Evolutionary conservation across 2,329 filamentous ascomycete genomes (phyloP).

Genomic region (Dissoconium aciculare): DNA sequence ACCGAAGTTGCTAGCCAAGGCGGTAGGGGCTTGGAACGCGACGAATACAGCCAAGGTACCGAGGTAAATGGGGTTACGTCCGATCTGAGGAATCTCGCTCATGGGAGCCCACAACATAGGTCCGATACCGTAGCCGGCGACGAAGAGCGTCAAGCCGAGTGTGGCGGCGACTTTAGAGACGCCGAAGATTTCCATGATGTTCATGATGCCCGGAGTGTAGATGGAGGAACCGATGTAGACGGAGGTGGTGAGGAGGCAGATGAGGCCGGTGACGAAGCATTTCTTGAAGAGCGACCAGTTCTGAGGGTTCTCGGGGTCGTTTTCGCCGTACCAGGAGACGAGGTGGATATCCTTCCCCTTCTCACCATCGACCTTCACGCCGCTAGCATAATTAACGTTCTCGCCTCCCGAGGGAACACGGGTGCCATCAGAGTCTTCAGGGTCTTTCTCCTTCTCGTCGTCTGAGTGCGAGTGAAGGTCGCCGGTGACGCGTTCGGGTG

Average conservation of each 20-base stretch:
- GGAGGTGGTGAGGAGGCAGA: slow-evolving; percentile 35
- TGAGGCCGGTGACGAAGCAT: slow-evolving; percentile 30
- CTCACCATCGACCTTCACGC: slow-evolving; percentile 34
- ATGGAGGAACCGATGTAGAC: slow-evolving; percentile 40
- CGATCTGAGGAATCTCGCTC: slow-evolving; percentile 36
- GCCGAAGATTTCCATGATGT: slow-evolving; percentile 30
- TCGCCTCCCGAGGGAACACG: slow-evolving; percentile 12
- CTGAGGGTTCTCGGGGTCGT: slow-evolving; percentile 27
- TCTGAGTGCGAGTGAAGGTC: no score
- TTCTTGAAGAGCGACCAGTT: slow-evolving; percentile 30
- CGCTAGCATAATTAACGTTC: slow-evolving; percentile 26
- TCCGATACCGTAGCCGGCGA: slow-evolving; percentile 36
- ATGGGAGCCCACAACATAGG: slow-evolving; percentile 34
- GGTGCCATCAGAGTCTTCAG: slow-evolving; percentile 7
- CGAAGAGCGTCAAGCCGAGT: slow-evolving; percentile 37
- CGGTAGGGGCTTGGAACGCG: slow-evolving; percentile 34
- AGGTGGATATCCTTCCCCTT: slow-evolving; percentile 38
- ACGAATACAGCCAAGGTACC: slow-evolving; percentile 35
- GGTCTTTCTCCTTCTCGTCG: slow-evolving; percentile 4
- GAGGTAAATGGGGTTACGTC: slow-evolving; percentile 37
- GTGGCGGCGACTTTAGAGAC: slow-evolving; percentile 33
- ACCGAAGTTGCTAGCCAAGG: slow-evolving; percentile 36
- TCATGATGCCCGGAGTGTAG: slow-evolving; percentile 32
- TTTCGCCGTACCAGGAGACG: slow-evolving; percentile 36
- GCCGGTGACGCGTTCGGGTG: no score